Evolutionary conservation across 2,329 filamentous ascomycete genomes (phyloP), one percentile per base, ranked within the genome.

Genomic region (Cryphonectria parasitica): DNA sequence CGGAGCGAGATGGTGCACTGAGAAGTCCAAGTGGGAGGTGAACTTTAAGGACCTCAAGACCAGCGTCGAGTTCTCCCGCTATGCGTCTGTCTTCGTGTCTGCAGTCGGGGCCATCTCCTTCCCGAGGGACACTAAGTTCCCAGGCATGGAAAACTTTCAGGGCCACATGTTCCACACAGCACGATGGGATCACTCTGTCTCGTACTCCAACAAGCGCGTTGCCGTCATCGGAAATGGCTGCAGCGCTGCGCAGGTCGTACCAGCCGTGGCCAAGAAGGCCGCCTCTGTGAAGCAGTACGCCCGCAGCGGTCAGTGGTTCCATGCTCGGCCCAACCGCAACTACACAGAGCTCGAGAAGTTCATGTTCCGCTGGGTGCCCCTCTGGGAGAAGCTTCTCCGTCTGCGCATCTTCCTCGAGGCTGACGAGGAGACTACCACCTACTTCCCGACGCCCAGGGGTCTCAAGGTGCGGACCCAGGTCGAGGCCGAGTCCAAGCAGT

Each of bases 171-270:
- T 80, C 39, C 80, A 82, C 64, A 78, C 77, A 0, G 80, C 80
- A 1, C 71, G 73, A 22, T 82, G 80, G 80, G 77, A 80, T 34
- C 75, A 78, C 62, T 69, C 52, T 54, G 69, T 73, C 63, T 69
- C 76, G 43, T 78, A 74, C 58, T 70, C 71, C 15, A 76, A 73
- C 58, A 82, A 81, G 74, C 71, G 75, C 2, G 75, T 82, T 2
- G 80, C 76, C 1, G 76, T 82, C 28, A 80, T 82, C n/a, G 80
- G 80, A 3, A 80, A 79, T 43, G 80, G 79, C 3, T 80, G 78
- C 71, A 79, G 76, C 45, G 79, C 77, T 1, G 77, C 78, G 1
- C 80, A 82, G 68, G 78, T 82, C 10, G 74, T 82, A 0, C 79
- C 81, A 3, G 73, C 77, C 19, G 63, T 83, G 19, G 76, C 76